Conservation (phyloP, 2,329 filamentous ascomycete genomes). For the Nigrograna mackinnonii region DNA sequence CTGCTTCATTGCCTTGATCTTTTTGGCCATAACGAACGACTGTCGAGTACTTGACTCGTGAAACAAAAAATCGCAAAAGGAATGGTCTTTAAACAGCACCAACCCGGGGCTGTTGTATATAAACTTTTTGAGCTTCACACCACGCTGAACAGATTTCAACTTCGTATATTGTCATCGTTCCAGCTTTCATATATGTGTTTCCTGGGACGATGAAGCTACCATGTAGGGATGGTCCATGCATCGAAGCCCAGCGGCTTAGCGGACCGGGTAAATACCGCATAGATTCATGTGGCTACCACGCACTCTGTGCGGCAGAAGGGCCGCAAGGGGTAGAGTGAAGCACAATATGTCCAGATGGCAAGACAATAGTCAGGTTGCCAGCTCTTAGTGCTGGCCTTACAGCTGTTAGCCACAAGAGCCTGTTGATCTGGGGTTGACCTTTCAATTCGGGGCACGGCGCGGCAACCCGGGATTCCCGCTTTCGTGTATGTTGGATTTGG, state of each 20-base stretch:
- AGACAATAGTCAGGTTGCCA: constrained; percentile 12
- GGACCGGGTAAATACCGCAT: constrained; percentile 33
- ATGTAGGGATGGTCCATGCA: constrained; percentile 17
- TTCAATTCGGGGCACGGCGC: constrained; percentile 3
- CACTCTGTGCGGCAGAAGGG: constrained; percentile 19
- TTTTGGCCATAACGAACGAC: constrained; percentile 20
- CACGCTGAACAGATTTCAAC: constrained; percentile 16
- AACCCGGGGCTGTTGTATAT: constrained; percentile 19
- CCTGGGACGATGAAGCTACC: constrained; percentile 10
- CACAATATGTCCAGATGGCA: constrained; percentile 14
- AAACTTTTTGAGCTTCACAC: constrained; percentile 14
- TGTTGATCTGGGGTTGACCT: not conserved
- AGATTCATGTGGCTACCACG: constrained; percentile 18
- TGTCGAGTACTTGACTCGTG: constrained; percentile 3
- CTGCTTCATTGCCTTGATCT: constrained; percentile 22
- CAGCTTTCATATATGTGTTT: constrained; percentile 29
- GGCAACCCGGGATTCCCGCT: constrained; percentile 3
- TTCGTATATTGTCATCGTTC: constrained; percentile 15
- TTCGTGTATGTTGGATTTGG: no score
- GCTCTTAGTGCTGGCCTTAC: constrained; percentile 1
- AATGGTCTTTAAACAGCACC: constrained; percentile 14
- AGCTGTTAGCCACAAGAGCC: not conserved
- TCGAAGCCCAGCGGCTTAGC: constrained; percentile 22
- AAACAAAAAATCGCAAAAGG: constrained; percentile 10
- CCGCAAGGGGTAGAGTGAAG: constrained; percentile 24